These are phyloP conservation scores for Blastocystis sp. DNA, from an alignment of 352 stramenopile genomes.

Conservation along the genomic window DNA sequence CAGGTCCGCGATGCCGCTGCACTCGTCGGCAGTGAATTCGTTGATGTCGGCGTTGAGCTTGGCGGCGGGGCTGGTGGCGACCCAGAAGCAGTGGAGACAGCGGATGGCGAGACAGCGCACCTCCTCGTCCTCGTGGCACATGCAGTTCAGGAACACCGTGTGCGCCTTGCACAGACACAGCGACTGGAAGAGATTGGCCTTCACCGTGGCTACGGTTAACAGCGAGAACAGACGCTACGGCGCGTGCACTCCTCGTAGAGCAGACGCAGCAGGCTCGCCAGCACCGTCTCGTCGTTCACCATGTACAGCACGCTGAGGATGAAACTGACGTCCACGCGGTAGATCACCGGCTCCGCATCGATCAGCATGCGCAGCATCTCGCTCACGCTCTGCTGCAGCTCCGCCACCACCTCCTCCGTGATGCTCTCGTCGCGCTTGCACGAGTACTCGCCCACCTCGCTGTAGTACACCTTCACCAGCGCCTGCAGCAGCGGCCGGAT, in stretches of 20 bases:
- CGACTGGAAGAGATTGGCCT: conserved; percentile 50
- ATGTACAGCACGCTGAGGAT: conserved; percentile 57
- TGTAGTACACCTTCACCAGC: conserved; percentile 71
- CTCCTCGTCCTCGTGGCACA: conserved; percentile 59
- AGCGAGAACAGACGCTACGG: neutral
- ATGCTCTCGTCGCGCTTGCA: conserved; percentile 58
- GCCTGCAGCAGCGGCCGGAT: conserved; percentile 61
- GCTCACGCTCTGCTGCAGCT: conserved; percentile 51
- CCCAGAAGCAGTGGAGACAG: conserved; percentile 69
- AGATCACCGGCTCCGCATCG: conserved; percentile 20
- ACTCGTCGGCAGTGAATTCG: conserved; percentile 53
- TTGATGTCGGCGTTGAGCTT: conserved; percentile 44
- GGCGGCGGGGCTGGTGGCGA: conserved; percentile 19
- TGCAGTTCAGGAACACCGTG: conserved; percentile 67
- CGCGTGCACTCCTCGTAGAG: conserved; percentile 22
- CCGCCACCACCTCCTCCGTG: conserved; percentile 48
- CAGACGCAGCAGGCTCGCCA: conserved; percentile 7
- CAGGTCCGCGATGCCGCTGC: conserved; percentile 31
- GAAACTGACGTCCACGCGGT: conserved; percentile 66
- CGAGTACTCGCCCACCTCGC: conserved; percentile 1
- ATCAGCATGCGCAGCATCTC: conserved; percentile 48
- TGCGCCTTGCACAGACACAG: conserved; percentile 59
- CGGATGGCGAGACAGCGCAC: conserved; percentile 57
- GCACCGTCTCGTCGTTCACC: conserved; percentile 29
- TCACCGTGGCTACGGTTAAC: conserved; percentile 25